Evolutionary conservation across 129 eudicot genomes (phyloP).

Genomic region (Flaveria sonorensis): DNA sequence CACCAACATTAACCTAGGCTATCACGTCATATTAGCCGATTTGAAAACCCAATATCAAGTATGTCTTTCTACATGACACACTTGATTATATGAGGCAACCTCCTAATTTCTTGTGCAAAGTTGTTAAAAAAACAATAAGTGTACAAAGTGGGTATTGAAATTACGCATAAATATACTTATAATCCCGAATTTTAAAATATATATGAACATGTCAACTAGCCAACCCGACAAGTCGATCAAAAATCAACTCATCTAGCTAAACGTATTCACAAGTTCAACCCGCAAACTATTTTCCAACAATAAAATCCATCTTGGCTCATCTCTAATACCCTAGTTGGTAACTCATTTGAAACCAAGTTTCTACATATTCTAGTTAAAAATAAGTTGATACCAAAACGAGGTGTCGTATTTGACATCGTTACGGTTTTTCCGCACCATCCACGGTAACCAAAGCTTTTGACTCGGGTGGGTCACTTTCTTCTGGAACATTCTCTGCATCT

Average conservation of each 20-base stretch:
- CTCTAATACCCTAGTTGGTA: neutral
- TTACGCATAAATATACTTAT: too few species aligned
- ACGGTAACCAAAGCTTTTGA: slow-evolving; percentile 9
- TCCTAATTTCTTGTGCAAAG: too few species aligned
- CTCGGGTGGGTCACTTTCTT: slow-evolving; percentile 2
- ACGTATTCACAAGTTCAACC: neutral
- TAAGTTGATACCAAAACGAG: neutral
- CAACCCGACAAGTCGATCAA: too few species aligned
- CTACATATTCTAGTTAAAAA: neutral
- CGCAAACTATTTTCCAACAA: neutral
- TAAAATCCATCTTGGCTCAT: neutral
- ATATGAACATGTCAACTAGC: too few species aligned
- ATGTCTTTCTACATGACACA: too few species aligned
- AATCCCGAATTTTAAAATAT: too few species aligned
- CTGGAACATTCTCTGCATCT: neutral
- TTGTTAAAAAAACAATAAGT: too few species aligned
- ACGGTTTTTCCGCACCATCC: slow-evolving; percentile 12
- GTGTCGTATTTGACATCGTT: neutral
- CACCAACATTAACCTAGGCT: too few species aligned
- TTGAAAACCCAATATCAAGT: too few species aligned
- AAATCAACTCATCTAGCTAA: neutral
- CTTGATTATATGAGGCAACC: too few species aligned
- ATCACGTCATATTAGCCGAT: too few species aligned
- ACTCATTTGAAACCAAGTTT: neutral
- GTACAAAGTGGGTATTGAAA: too few species aligned